phyloP scores from a whole-genome alignment of 306 rosid species.

The Elaeagnus macrophylla region DNA sequence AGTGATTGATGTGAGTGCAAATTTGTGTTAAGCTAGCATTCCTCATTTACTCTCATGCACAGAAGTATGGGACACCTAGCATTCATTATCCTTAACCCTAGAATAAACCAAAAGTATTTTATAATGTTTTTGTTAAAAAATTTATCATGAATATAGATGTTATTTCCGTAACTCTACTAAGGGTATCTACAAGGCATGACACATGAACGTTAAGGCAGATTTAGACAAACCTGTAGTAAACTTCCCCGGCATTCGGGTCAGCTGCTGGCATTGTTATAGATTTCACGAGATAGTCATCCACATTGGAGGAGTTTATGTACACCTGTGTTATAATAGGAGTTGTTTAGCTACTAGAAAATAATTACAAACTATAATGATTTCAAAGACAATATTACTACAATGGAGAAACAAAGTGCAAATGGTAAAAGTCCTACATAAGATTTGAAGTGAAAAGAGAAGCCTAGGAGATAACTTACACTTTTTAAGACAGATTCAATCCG shows the following conservation, averaged over 20 bases:
- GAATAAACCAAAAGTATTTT: too few relatives aligned
- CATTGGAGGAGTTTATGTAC: constrained; percentile 64
- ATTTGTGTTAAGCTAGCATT: too few relatives aligned
- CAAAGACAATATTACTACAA: neutral
- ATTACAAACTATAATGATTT: neutral
- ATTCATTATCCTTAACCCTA: too few relatives aligned
- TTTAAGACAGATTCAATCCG: constrained; percentile 66
- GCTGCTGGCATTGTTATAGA: constrained; percentile 82
- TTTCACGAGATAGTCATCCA: constrained; percentile 86
- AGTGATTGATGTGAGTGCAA: too few relatives aligned
- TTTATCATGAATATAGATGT: too few relatives aligned
- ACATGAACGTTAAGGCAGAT: neutral
- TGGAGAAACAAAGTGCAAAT: neutral
- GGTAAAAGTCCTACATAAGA: neutral
- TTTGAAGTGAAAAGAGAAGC: constrained; percentile 3
- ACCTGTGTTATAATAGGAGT: constrained; percentile 37
- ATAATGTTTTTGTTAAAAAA: too few relatives aligned
- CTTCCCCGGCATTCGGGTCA: constrained; percentile 90
- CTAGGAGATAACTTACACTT: constrained; percentile 45
- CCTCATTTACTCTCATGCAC: too few relatives aligned
- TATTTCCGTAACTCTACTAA: too few relatives aligned
- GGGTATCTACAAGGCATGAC: neutral
- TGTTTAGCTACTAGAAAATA: neutral
- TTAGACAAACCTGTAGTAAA: constrained; percentile 64
- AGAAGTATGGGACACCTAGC: too few relatives aligned